Base-by-base conservation (phyloP, 2,329 filamentous ascomycete genomes). In the Ophiostoma montium region DNA sequence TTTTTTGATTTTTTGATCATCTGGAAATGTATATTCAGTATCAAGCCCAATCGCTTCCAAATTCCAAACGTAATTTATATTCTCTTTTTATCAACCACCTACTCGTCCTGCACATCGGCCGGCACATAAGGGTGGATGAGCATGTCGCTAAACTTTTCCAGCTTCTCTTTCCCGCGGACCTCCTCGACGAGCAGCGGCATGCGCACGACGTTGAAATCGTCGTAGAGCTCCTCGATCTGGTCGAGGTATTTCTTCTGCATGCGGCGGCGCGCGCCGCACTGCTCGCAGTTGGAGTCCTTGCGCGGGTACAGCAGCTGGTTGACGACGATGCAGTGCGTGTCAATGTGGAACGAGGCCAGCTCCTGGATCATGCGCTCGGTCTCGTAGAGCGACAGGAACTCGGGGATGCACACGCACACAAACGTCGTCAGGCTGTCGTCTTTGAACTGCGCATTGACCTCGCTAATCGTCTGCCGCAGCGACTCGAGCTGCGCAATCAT, bases 191-290 rank as follows among this genome's bases (percentile, higher is more conserved):
- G 69, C 60, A 98, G 67, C 35, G 92, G 92, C 89, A 98, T 96
- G 74, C 90, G 90, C 57, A 98, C 90, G 35, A 98, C 89, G 63
- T 98, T 95, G 71, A 98, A 98, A 66, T 98, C 92, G 62, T 95
- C 89, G 64, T 98, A 98, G 52, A 98, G 70, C 70, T 98, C 92
- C 68, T 94, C 89, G 60, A 96, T 96, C 73, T 98, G 90, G 63
- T 96, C 89, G 39, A 98, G 75, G 63, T 98, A 98, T 71, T 98
- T 98, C 74, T 88, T 92, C 74, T 98, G 92, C 92, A 98, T 98
- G 72, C 94, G 94, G 61, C 89, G 75, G 56, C 92, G 74, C 42
- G 92, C 85, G 62, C 88, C 94, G 68, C 92, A 98, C 71, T 98
- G 92, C 54, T 95, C 88, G 67, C 92, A 98, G 33, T 79, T 76